phyloP scores from a whole-genome alignment of 2,329 filamentous ascomycete genomes.

The Xylariaceae sp. region DNA sequence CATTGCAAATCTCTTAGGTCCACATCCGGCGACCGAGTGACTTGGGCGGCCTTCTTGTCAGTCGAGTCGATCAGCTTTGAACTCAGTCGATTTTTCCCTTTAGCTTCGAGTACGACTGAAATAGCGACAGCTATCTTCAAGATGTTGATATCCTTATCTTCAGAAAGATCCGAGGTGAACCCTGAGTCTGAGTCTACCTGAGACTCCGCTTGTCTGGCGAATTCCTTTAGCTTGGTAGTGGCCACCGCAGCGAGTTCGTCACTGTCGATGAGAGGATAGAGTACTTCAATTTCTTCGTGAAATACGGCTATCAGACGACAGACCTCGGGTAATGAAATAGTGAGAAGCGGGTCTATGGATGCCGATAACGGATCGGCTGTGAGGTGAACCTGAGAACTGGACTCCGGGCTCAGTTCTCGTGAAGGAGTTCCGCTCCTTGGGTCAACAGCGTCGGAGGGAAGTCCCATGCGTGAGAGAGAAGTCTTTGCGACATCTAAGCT shows the following conservation, averaged over 20 bases:
- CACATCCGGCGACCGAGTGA: conserved; percentile 4
- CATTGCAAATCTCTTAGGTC: conserved; percentile 9
- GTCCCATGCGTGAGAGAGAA: conserved; percentile 6
- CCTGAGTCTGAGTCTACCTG: not conserved
- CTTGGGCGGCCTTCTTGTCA: conserved; percentile 7
- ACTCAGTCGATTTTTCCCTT: conserved; percentile 5
- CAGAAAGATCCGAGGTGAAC: not conserved
- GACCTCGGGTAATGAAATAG: not conserved
- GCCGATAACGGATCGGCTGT: not conserved
- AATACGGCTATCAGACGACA: not conserved
- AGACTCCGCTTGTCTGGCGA: not conserved
- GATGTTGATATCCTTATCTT: conserved; percentile 1
- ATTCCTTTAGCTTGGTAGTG: not conserved
- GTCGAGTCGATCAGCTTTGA: conserved; percentile 6
- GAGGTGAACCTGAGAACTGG: not conserved
- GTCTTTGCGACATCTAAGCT: conserved; percentile 4
- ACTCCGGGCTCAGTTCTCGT: not conserved
- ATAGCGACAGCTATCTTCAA: conserved; percentile 1
- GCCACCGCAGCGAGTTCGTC: conserved; percentile 1
- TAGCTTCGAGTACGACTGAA: not conserved
- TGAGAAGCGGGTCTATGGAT: not conserved
- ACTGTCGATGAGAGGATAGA: conserved; percentile 1
- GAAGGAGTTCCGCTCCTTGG: not conserved
- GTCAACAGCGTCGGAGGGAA: not conserved
- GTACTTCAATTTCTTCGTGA: conserved; percentile 1